A percentile compares a stretch with the other conserved stretches of the same genome.
phyloP scores from a whole-genome alignment of 257 asterid genomes.

The Solanum raphanifolium region DNA sequence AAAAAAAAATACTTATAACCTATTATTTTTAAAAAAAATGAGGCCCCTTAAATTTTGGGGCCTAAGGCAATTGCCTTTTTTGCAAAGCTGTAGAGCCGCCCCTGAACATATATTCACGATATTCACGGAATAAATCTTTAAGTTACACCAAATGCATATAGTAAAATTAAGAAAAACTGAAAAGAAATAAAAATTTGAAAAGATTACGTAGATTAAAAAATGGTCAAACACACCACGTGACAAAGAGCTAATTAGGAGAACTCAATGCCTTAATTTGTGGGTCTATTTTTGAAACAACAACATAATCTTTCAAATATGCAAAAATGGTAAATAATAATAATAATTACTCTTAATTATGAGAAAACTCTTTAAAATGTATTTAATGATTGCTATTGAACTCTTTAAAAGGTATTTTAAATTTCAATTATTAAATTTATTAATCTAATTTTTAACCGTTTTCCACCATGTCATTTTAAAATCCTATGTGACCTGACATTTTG shows the following conservation, averaged over 20 bases:
- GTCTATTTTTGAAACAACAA: too few species aligned
- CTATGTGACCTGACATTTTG: background rate
- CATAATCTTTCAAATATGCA: background rate
- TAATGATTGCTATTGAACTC: background rate
- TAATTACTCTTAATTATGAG: background rate
- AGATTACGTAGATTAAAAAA: background rate
- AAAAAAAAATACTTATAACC: too few species aligned
- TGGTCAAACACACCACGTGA: background rate
- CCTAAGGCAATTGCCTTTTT: too few species aligned
- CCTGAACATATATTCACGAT: too few species aligned
- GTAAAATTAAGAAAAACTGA: background rate
- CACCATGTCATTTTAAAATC: background rate
- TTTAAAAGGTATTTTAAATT: too few species aligned
- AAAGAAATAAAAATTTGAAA: background rate
- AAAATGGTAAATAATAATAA: background rate
- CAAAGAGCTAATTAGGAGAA: background rate
- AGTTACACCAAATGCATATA: background rate
- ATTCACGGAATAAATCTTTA: too few species aligned
- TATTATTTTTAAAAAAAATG: too few species aligned
- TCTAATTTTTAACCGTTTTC: too few species aligned
- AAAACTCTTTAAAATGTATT: too few species aligned
- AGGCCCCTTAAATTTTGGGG: too few species aligned
- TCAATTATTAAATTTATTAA: too few species aligned
- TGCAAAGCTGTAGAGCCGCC: too few species aligned
- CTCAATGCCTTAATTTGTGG: background rate